Evolutionary conservation across 495 filamentous ascomycete genomes (phyloP).

Genomic region (Aspergillus cristatus): DNA sequence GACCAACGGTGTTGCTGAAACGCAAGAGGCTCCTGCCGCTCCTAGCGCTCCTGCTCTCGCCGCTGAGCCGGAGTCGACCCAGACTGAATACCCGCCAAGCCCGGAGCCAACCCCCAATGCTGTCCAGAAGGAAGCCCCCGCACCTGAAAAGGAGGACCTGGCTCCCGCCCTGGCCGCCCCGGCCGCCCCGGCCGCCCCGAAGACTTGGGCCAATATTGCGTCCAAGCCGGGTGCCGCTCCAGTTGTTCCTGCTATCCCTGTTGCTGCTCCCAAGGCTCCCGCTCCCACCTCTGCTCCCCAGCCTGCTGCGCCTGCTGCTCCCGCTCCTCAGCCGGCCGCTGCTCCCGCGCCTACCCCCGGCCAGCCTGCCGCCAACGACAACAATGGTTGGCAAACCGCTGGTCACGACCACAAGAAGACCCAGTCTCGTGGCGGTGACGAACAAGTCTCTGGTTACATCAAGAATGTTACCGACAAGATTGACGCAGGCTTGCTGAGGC

Average conservation of each 20-base stretch:
- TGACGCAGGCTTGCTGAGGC: slow-evolving; percentile 54
- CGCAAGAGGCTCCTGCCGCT: slow-evolving; percentile 19
- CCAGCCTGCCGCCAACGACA: slow-evolving; percentile 38
- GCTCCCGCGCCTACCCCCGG: slow-evolving; percentile 30
- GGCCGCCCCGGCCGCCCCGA: slow-evolving; percentile 47
- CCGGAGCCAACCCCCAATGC: slow-evolving; percentile 40
- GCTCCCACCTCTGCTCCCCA: slow-evolving; percentile 24
- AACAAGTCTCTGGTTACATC: slow-evolving; percentile 73
- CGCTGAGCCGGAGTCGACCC: slow-evolving; percentile 36
- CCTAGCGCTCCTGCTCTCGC: slow-evolving; percentile 24
- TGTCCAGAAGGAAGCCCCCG: slow-evolving; percentile 37
- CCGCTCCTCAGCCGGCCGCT: slow-evolving; percentile 33
- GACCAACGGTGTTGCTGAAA: slow-evolving; percentile 30
- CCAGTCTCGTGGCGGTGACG: slow-evolving; percentile 57
- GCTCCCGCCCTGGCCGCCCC: slow-evolving; percentile 20
- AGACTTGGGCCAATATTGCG: slow-evolving; percentile 88
- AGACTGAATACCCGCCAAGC: slow-evolving; percentile 43
- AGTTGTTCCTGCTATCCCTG: slow-evolving; percentile 27
- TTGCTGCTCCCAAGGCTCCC: slow-evolving; percentile 29
- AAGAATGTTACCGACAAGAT: slow-evolving; percentile 90
- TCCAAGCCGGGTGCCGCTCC: slow-evolving; percentile 36
- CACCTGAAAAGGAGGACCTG: slow-evolving; percentile 40
- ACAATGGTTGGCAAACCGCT: slow-evolving; percentile 70
- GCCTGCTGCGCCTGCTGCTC: slow-evolving; percentile 24
- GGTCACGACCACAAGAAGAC: slow-evolving; percentile 68